Evolutionary conservation across 1,139 yeast genomes (phyloP), one percentile per base, ranked within the genome.

Genomic region (Yamadazyma mexicana): DNA sequence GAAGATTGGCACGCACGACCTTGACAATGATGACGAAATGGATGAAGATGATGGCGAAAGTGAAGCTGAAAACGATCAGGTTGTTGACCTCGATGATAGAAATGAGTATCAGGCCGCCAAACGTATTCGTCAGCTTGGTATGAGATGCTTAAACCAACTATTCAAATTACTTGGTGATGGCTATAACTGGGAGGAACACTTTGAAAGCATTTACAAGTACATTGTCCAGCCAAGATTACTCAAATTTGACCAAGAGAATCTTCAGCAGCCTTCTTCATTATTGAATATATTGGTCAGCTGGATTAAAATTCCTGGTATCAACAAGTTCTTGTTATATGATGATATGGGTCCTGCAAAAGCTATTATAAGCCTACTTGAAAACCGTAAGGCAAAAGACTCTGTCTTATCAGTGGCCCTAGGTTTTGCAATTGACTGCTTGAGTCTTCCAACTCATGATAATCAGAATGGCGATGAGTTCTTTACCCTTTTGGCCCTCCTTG

Each of bases 181-280:
- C 25, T 70, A 69, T 40, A 61, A 72, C 33, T 89, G 97, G 96
- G 59, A 60, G 9, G 55, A 59, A 1, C 77, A 77, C 51, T 73
- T 79, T 36, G 68, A 69, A 4, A 51, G 65, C 2, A 73, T 92
- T 9, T 83, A 77, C 53, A 56, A 64, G 3, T 56, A 66, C 31
- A 66, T 89, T 27, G 66, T 92, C n/a, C 53, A 56, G 17, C 91
- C 95, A 10, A 77, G 94, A 52, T 67, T 92, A 51, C 64, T 50
- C 1, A 69, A 74, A 17, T 89, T 91, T 58, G 83, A 85, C 2
- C 73, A 66, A 31, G 96, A 87, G 52, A 91, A 91, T 56, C 67
- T 86, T 34, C 95, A 88, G 54, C 89, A 83, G 52, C 83, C 91
- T 1, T 88, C 97, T 0, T 77, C 95, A 0, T 60, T 91, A 36